Base-by-base conservation (phyloP, 768 basidiomycete species). In the Termitomyces sp. region DNA sequence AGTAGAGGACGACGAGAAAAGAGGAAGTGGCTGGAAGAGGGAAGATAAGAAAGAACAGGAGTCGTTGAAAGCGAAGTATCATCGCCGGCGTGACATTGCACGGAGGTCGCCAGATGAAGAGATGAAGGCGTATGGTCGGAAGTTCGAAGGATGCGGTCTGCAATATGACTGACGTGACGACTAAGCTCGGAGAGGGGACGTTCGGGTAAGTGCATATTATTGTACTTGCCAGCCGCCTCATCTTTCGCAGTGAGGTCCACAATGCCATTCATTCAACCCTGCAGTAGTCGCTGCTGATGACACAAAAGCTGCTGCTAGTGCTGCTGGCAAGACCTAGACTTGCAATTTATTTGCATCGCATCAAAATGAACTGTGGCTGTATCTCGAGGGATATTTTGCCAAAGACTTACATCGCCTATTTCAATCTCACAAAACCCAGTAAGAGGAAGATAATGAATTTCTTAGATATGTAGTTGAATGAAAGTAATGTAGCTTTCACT, bases 171-270 rank as follows among this genome's bases (percentile, higher is more conserved):
- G 82, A 86, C 53, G 76, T 85, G 14, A 86, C 87, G 42, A 87
- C 85, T 2, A 97, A 98, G 71, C 74, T 98, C 15, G 96, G 96
- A 37, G 96, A 98, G 69, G 96, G 96, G 3, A 98, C 96, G 26
- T 98, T 98, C 69, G 96, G 95, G 88, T 92, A 68, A 45, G 87
- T 82, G 19, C 11, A n/a, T 42, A 26, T 41, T 40, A 21, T 54
- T 66, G 5, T 35, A 43, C 12, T 48, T 41, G 38, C 54, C 50
- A 44, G 28, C 53, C 14, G 22, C 57, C 19, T 45, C 37, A 51
- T 32, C 51, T 59, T 45, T 51, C 44, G 40, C 66, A 93, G 93
- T 41, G 93, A 95, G 68, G 93, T 97, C 2, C 93, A 95, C 68
- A 93, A 93, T 63, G 94, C 91, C 6, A 75, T 85, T 15, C 85